Percentiles rank a stretch among this genome's conserved stretches.
These are phyloP conservation scores for Acrasis kona DNA, from an alignment of 78 protist species.

Conservation along the genomic window DNA sequence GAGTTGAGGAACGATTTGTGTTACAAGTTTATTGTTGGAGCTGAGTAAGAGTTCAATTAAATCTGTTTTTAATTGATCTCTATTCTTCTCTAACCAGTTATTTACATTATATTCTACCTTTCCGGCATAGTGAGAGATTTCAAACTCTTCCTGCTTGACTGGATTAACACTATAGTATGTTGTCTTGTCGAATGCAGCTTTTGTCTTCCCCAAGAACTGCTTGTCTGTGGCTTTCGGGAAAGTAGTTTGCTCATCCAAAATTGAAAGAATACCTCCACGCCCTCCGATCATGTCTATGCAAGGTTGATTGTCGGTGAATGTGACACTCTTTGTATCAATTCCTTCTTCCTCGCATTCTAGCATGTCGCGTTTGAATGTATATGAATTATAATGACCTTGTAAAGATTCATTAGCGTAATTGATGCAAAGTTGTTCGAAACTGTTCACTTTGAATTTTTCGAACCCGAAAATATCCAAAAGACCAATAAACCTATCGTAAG, in stretches of 20 bases:
- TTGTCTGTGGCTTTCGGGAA: slow-evolving; percentile 10
- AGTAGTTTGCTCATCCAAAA: slow-evolving; percentile 13
- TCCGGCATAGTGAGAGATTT: slow-evolving; percentile 28
- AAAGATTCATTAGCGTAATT: slow-evolving; percentile 58
- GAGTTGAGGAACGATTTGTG: background rate
- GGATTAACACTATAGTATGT: background rate
- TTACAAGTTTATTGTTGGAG: background rate
- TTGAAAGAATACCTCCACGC: background rate
- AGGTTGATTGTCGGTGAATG: slow-evolving; percentile 3
- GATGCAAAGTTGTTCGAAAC: slow-evolving; percentile 81
- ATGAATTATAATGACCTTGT: slow-evolving; percentile 75
- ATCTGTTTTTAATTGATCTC: slow-evolving; percentile 3
- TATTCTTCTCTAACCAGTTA: slow-evolving; percentile 26
- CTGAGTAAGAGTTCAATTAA: background rate
- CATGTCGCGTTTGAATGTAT: slow-evolving; percentile 70
- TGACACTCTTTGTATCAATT: slow-evolving; percentile 19
- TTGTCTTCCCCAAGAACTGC: background rate
- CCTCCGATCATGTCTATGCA: slow-evolving; percentile 4
- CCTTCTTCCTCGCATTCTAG: slow-evolving; percentile 70
- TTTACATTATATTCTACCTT: slow-evolving; percentile 3
- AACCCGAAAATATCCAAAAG: slow-evolving; percentile 85
- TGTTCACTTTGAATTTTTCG: slow-evolving; percentile 60
- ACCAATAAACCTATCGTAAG: slow-evolving; percentile 40
- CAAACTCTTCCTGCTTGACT: background rate
- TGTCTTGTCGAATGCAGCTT: background rate